These are phyloP conservation scores for Solanum medicagineum DNA, from an alignment of 257 asterid genomes.

Conservation along the genomic window DNA sequence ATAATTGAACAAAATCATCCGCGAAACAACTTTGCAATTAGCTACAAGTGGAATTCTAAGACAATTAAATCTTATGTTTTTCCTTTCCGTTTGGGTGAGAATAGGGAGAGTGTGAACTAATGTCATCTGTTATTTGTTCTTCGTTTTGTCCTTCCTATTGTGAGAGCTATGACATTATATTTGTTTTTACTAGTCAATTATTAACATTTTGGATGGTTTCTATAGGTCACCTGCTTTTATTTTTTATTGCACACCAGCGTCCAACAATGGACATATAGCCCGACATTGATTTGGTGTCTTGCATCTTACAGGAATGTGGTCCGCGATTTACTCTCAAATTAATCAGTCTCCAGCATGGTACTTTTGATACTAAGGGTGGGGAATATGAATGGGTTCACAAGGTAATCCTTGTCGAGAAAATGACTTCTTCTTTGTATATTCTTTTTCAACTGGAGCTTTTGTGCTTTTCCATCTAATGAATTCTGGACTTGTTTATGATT, in stretches of 20 bases:
- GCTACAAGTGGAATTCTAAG: neutral
- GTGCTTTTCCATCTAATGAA: neutral
- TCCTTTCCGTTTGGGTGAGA: neutral
- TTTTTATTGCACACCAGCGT: neutral
- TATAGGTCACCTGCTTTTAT: neutral
- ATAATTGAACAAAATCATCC: neutral
- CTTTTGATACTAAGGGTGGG: constrained; percentile 80
- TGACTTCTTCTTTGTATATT: neutral
- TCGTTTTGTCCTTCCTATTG: neutral
- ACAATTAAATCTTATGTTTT: neutral
- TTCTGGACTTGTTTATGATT: neutral
- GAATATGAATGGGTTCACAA: constrained; percentile 97
- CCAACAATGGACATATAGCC: neutral
- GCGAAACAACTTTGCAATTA: neutral
- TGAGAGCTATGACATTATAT: neutral
- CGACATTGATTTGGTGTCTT: neutral
- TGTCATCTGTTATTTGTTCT: neutral
- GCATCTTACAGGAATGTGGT: constrained; percentile 66
- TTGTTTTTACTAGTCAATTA: neutral
- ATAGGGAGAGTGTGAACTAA: neutral
- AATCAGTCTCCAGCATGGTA: constrained; percentile 81
- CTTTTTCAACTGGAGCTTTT: neutral
- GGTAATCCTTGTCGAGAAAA: constrained; percentile 21
- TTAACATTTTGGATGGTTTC: neutral
- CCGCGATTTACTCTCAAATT: constrained; percentile 88